Base-by-base conservation (phyloP, 225 moss, liverwort and hornwort genomes). In the Thuidium tamariscinum region DNA sequence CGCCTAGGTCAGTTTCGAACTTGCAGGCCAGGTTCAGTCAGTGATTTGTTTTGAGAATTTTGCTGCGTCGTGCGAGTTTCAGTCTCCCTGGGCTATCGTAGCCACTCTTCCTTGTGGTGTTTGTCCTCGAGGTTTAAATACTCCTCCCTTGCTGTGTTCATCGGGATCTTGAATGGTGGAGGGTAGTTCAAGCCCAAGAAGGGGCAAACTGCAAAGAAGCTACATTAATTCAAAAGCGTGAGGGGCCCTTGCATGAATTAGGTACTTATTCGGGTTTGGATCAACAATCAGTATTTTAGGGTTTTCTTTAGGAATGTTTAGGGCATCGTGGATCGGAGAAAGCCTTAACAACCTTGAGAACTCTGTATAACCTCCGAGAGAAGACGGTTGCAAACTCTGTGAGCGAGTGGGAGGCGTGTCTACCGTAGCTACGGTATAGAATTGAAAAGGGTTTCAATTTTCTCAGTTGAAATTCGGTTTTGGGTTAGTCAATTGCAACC, bases 111-210 rank as follows among this genome's bases (percentile, higher is more conserved):
- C 13, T 34, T 57, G 23, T 65, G 74, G 18, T 74, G 48, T 37
- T n/a, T 20, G 60, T 66, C 60, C 25, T 81, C 9, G 75, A 75
- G 74, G 34, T 56, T 51, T 32, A 32, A 65, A 25, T 49, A 23
- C 41, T 73, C 42, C 17, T 86, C 63, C 34, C 14, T 71, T 96
- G 95, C 93, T 95, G 23, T 96, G 91, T 83, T 93, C 91, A 59
- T 93, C 92, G 7, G 95, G 94, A 70, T 95, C 92, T 84, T 95
- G 89, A 95, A 95, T 82, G 94, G 93, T 49, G 96, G 95, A 68
- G 94, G 95, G 51, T 94, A 94, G 84, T 92, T 96, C 48, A 94
- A 94, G 75, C 90, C 92, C 18, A 90, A 84, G 74, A 86, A 91
- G 64, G 95, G 92, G n/a, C 89, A 94, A 77, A 94, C 87, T 82